Percentiles rank a stretch among this genome's conserved stretches.
phyloP scores from a whole-genome alignment of 805 yeast genomes.

The Yamadazyma phyllophila region DNA sequence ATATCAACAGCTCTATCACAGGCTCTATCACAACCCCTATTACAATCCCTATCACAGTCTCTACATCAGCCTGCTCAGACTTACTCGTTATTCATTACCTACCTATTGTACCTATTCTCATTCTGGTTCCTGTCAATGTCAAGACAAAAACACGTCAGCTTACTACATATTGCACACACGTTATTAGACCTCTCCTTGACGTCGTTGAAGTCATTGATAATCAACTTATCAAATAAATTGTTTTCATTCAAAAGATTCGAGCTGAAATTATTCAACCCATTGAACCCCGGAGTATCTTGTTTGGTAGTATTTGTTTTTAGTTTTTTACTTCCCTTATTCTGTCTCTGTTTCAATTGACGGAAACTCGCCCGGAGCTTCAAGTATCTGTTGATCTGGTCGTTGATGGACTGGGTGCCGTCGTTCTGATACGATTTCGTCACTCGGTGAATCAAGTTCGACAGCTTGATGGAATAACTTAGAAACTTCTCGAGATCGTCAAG shows the following conservation, averaged over 20 bases:
- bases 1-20: too few species aligned
- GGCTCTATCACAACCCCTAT: too few species aligned
- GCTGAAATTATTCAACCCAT: conserved; percentile 6
- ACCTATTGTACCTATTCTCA: conserved; percentile 3
- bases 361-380: conserved; percentile 20
- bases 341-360: conserved; percentile 9
- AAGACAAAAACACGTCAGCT: conserved; percentile 39
- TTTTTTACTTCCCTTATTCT: conserved; percentile 7
- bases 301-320: neutral
- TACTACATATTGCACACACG: conserved; percentile 33
- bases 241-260: conserved; percentile 15
- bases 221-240: conserved; percentile 17
- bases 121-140: conserved; percentile 28
- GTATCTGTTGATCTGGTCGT: conserved; percentile 24
- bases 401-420: conserved; percentile 13
- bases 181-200: conserved; percentile 23
- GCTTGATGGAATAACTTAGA: conserved; percentile 35
- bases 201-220: conserved; percentile 11
- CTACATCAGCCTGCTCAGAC: too few species aligned
- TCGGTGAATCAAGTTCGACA: conserved; percentile 36
- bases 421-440: conserved; percentile 30
- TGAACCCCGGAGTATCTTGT: neutral
- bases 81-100: conserved; percentile 8
- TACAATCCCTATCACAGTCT: too few species aligned
- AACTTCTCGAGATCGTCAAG: conserved; percentile 41